Evolutionary conservation across 2,329 filamentous ascomycete genomes (phyloP).

Genomic region (Fusarium buxicola): DNA sequence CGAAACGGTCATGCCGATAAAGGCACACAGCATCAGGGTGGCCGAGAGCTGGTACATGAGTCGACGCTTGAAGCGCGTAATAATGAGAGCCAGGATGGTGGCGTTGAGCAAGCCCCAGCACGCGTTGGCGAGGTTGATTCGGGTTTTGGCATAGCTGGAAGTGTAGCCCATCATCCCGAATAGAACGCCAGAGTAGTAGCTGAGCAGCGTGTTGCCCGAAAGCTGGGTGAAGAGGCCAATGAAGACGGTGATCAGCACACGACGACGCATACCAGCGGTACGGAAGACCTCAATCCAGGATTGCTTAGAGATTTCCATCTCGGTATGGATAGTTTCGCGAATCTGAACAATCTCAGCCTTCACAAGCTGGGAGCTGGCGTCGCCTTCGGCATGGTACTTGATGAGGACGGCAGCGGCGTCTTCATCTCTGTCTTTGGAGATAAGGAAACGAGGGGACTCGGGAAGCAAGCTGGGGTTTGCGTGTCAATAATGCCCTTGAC

Average conservation of each 20-base stretch:
- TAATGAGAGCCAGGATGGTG: constrained; percentile 54
- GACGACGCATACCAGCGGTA: constrained; percentile 61
- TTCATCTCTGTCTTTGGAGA: constrained; percentile 47
- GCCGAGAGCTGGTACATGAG: constrained; percentile 66
- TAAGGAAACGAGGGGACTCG: constrained; percentile 51
- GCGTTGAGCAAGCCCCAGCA: constrained; percentile 60
- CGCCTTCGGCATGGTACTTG: constrained; percentile 64
- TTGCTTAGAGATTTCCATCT: constrained; percentile 61
- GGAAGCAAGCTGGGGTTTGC: constrained; percentile 30
- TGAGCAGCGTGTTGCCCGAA: constrained; percentile 59
- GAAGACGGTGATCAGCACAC: constrained; percentile 60
- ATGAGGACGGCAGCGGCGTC: constrained; percentile 49
- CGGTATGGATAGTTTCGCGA: constrained; percentile 64
- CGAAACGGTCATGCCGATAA: constrained; percentile 66
- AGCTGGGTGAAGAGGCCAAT: constrained; percentile 66
- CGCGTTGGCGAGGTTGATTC: constrained; percentile 59
- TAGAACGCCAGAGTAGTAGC: constrained; percentile 48
- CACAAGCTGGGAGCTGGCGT: constrained; percentile 62
- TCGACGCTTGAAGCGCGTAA: constrained; percentile 60
- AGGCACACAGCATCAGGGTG: constrained; percentile 57
- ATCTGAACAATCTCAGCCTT: constrained; percentile 72
- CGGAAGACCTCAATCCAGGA: constrained; percentile 65
- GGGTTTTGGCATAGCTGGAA: constrained; percentile 55
- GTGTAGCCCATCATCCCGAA: constrained; percentile 60
- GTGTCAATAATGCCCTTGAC: not conserved